These are phyloP conservation scores for Fomitopsis betulina DNA, from an alignment of 1,284 basidiomycete species.

Conservation along the genomic window DNA sequence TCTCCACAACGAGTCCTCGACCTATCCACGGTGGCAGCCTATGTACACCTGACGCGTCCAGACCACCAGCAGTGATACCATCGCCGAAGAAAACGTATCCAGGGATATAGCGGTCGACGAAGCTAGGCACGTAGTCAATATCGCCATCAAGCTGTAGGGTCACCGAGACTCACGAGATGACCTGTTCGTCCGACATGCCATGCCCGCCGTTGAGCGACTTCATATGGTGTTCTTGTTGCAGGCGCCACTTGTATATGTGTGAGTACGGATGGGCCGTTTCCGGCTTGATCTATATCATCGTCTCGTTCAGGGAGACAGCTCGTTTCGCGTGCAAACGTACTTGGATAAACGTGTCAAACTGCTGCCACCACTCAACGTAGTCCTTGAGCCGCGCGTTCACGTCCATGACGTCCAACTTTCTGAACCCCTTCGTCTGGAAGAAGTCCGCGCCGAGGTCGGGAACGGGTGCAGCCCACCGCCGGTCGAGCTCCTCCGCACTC, in stretches of 20 bases:
- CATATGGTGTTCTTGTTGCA: constrained; percentile 87
- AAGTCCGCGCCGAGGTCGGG: constrained; percentile 38
- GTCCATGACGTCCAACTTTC: constrained; percentile 45
- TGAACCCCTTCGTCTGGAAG: constrained; percentile 32
- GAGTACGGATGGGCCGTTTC: constrained; percentile 44
- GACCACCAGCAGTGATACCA: constrained; percentile 31
- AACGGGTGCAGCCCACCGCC: constrained; percentile 28
- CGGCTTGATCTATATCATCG: constrained; percentile 41
- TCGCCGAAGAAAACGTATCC: constrained; percentile 78
- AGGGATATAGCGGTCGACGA: constrained; percentile 80
- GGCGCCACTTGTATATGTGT: constrained; percentile 73
- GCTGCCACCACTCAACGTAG: constrained; percentile 65
- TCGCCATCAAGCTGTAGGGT: background rate
- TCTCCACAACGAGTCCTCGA: constrained; percentile 21
- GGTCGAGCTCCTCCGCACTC: constrained; percentile 38
- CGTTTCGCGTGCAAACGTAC: constrained; percentile 29
- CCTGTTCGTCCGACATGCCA: constrained; percentile 82
- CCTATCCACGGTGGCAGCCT: constrained; percentile 24
- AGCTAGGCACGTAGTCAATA: constrained; percentile 34
- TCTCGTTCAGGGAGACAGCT: background rate
- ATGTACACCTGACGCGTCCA: constrained; percentile 11
- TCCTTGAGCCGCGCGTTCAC: constrained; percentile 56
- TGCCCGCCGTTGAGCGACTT: constrained; percentile 75
- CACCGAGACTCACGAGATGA: constrained; percentile 51
- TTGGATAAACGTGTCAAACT: constrained; percentile 69